Conservation (phyloP, 306 rosid genomes). For the Rosa persica region DNA sequence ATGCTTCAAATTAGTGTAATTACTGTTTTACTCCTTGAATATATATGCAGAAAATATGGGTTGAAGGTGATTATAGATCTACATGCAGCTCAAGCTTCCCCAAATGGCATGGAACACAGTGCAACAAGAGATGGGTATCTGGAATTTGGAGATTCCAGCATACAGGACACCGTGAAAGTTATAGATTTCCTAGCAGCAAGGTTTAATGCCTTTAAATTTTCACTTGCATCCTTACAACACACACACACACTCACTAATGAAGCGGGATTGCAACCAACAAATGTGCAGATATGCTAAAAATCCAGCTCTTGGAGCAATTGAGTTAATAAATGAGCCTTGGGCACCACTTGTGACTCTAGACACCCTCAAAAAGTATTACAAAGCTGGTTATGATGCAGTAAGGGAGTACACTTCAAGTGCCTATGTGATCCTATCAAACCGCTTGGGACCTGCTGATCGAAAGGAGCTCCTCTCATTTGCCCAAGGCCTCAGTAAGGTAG, state of each 20-base stretch:
- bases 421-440: slow-evolving; percentile 56
- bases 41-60: slow-evolving; percentile 43
- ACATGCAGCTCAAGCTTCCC: slow-evolving; percentile 61
- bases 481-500: slow-evolving; percentile 28
- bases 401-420: slow-evolving; percentile 40
- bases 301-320: slow-evolving; percentile 44
- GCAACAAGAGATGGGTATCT: slow-evolving; percentile 56
- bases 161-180: slow-evolving; percentile 44
- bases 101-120: slow-evolving; percentile 55
- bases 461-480: slow-evolving; percentile 49
- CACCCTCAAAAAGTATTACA: slow-evolving; percentile 42
- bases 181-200: slow-evolving; percentile 56
- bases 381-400: slow-evolving; percentile 49
- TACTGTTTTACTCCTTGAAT: neutral
- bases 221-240: neutral
- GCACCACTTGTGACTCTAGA: slow-evolving; percentile 37
- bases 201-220: slow-evolving; percentile 13
- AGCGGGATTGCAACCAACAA: neutral
- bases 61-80: slow-evolving; percentile 62
- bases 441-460: slow-evolving; percentile 31
- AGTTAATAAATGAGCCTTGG: slow-evolving; percentile 58
- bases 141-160: slow-evolving; percentile 58
- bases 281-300: slow-evolving; percentile 41
- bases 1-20: neutral
- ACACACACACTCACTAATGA: neutral